Percentiles rank a stretch among this genome's conserved stretches.
Evolutionary conservation across 169 alveolate genomes (phyloP).

Genomic region (Neospora caninum): DNA sequence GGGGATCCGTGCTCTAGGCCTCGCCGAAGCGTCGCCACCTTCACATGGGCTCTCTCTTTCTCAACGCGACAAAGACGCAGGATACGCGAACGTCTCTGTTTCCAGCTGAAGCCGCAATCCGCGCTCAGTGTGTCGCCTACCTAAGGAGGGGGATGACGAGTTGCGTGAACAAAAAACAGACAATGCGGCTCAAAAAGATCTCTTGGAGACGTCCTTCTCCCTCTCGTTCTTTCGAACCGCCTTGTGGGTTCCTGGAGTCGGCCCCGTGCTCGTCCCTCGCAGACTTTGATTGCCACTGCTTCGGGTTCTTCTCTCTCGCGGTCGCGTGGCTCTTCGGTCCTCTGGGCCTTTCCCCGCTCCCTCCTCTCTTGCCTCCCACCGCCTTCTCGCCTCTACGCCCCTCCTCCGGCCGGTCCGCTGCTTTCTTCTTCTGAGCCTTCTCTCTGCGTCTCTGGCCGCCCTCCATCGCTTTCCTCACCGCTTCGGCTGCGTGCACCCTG

Average conservation of each 20-base stretch:
- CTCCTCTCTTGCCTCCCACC: neutral
- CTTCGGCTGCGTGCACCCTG: neutral
- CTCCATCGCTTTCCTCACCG: neutral
- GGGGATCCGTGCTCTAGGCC: too few species aligned
- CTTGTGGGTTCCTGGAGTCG: neutral
- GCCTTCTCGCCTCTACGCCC: neutral
- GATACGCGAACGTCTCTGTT: too few species aligned
- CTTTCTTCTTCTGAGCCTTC: too few species aligned
- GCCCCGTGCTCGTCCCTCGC: neutral
- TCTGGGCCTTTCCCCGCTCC: neutral
- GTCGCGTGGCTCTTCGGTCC: neutral
- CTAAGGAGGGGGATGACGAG: conserved; percentile 33
- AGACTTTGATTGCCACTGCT: neutral
- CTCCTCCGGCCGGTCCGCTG: neutral
- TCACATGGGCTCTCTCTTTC: too few species aligned
- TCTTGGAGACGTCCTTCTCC: neutral
- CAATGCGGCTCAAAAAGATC: neutral
- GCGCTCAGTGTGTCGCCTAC: neutral
- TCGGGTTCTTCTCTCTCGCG: neutral
- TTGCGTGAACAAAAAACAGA: conserved; percentile 1
- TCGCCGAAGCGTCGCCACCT: too few species aligned
- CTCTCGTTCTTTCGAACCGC: neutral
- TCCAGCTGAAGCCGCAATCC: too few species aligned
- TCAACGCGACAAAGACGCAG: too few species aligned
- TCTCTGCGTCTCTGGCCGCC: neutral